Evolutionary conservation across 352 stramenopile genomes (phyloP).

Genomic region (Phytophthora hibernalis): DNA sequence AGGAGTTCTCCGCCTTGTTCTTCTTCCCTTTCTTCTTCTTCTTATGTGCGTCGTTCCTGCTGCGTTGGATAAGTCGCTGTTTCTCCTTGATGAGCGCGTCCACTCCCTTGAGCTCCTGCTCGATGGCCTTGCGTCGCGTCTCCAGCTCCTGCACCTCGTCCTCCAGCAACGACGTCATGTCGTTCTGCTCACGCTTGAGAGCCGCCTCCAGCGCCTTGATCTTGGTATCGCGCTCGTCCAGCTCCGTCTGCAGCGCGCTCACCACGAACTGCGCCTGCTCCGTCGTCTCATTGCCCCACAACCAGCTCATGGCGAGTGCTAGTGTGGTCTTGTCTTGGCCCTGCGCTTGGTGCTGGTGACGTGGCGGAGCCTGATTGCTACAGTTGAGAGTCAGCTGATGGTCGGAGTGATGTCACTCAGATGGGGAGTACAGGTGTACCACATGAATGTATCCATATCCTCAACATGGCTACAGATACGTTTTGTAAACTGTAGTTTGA

Average conservation of each 20-base stretch:
- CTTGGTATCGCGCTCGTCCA: constrained; percentile 84
- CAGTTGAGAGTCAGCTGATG: constrained; percentile 21
- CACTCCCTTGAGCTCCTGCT: constrained; percentile 56
- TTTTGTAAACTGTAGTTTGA: too few species aligned
- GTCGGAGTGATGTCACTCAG: constrained; percentile 9
- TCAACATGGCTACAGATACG: constrained; percentile 15
- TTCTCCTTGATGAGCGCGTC: constrained; percentile 71
- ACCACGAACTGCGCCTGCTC: constrained; percentile 89
- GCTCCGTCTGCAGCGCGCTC: constrained; percentile 77
- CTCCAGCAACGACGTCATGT: constrained; percentile 62
- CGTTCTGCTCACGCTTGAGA: constrained; percentile 77
- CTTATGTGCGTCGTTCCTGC: constrained; percentile 48
- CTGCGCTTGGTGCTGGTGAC: constrained; percentile 16
- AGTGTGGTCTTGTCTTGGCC: constrained; percentile 6
- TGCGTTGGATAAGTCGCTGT: constrained; percentile 60
- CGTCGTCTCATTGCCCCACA: constrained; percentile 87
- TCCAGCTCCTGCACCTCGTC: constrained; percentile 78
- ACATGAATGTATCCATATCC: constrained; percentile 5
- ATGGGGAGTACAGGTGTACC: neutral
- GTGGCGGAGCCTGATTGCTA: constrained; percentile 25
- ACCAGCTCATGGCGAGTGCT: constrained; percentile 64
- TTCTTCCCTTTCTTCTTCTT: constrained; percentile 57
- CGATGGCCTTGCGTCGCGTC: constrained; percentile 45
- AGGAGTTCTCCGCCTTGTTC: constrained; percentile 24
- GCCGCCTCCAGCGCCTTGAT: constrained; percentile 82